These are phyloP conservation scores for Ceratobasidium papillatum DNA, from an alignment of 1,284 basidiomycete species.

Conservation along the genomic window DNA sequence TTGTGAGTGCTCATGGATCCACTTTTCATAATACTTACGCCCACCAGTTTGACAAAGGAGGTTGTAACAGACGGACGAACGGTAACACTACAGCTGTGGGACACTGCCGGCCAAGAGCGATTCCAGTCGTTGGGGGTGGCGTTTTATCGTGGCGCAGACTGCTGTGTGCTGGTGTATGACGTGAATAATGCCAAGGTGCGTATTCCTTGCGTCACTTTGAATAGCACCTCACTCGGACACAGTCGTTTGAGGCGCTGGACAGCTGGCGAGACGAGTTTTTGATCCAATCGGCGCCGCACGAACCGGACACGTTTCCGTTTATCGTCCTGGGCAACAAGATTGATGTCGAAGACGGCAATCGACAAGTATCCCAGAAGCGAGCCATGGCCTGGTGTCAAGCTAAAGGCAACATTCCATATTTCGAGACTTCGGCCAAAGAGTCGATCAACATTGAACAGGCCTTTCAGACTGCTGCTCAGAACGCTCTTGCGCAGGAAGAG, in stretches of 20 bases:
- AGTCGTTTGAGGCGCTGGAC: conserved; percentile 91
- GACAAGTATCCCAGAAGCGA: conserved; percentile 97
- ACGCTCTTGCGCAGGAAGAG: conserved; percentile 94
- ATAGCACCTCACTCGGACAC: conserved; percentile 56
- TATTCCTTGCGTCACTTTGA: conserved; percentile 48
- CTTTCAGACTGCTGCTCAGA: conserved; percentile 99
- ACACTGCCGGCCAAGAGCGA: conserved; percentile 98
- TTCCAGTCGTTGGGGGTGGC: conserved; percentile 99
- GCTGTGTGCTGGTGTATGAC: conserved; percentile 99
- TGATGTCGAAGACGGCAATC: conserved; percentile 97
- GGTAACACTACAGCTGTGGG: conserved; percentile 99
- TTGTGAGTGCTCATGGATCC: conserved; percentile 62
- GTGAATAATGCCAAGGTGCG: conserved; percentile 93
- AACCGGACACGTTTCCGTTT: conserved; percentile 99
- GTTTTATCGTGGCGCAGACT: conserved; percentile 99
- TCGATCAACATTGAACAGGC: conserved; percentile 99
- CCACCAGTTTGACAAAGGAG: conserved; percentile 90
- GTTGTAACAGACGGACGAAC: conserved; percentile 98
- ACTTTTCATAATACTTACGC: neutral
- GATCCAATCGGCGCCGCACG: conserved; percentile 96
- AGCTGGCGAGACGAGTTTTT: conserved; percentile 98
- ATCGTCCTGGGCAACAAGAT: conserved; percentile 99
- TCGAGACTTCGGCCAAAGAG: conserved; percentile 99
- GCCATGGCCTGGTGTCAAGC: conserved; percentile 99
- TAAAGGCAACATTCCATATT: conserved; percentile 99